Evolutionary conservation across 495 filamentous ascomycete species (phyloP), one percentile per base, ranked within the genome.

Genomic region (Daldinia caldariorum): DNA sequence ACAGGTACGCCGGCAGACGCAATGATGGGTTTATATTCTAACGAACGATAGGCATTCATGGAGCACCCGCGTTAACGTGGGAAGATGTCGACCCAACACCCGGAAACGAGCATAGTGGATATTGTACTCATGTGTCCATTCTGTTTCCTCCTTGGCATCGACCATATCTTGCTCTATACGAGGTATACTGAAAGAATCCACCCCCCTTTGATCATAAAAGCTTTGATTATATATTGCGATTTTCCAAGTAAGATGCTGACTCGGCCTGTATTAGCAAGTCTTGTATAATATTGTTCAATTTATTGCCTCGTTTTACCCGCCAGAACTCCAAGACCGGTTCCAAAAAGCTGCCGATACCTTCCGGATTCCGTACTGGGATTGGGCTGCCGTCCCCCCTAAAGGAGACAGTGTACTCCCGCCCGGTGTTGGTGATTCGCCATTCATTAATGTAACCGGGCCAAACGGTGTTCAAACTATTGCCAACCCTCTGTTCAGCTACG

Each of bases 61-160:
- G 89, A 18, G 81, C 84, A 57, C 89, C 89, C 6, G 86, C 81
- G 63, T 72, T 80, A 22, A 77, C 83, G 10, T 92, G 85, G 84
- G 83, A 85, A 61, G 82, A 81, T 37, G 89, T 89, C n/a, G 53
- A 77, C 10, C 77, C 84, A 31, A 79, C 76, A 22, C 71, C 80
- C 4, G 83, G 82, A 6, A 81, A 80, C 43, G 77, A 83, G 63
- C 66, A 76, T 34, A 79, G 78, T 39, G 90, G 89, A 4, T 92
- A 91, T 70, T 93, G 90, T 67, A 79, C 82, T 14, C 90, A 92
- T 77, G 79, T 81, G 10, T 90, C 87, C 8, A 84, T 88, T 51
- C 79, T 92, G 35, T 92, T 92, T 70, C 83, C 85, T 39, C 84
- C 89, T 18, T 93, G 90, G 90, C 90, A 93, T 79, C 81, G 90